Percentiles rank a stretch among this genome's conserved stretches.
phyloP scores from a whole-genome alignment of 768 basidiomycete species.

The Lentinula sp. region DNA sequence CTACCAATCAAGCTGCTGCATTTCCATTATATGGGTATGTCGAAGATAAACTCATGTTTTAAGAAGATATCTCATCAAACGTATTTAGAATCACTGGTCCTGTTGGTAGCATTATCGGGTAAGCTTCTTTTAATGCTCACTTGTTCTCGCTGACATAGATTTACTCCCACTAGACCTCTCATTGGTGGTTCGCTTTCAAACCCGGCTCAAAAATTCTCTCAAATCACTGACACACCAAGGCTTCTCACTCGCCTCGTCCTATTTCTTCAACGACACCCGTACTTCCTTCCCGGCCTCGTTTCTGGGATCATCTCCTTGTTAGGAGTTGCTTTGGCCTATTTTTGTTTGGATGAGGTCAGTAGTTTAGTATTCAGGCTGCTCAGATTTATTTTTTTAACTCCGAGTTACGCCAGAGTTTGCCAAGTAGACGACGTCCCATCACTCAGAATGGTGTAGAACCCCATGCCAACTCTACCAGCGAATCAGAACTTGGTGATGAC shows the following conservation, averaged over 20 bases:
- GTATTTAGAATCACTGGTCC: constrained; percentile 29
- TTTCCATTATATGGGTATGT: constrained; percentile 56
- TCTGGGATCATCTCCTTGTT: constrained; percentile 34
- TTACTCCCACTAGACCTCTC: constrained; percentile 45
- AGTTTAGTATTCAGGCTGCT: not conserved
- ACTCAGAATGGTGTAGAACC: not conserved
- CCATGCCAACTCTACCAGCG: not conserved
- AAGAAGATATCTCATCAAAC: not conserved
- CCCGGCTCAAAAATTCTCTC: constrained; percentile 40
- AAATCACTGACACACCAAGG: constrained; percentile 25
- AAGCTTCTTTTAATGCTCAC: not conserved
- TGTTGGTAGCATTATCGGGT: constrained; percentile 55
- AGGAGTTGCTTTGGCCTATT: constrained; percentile 36
- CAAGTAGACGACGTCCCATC: constrained; percentile 28
- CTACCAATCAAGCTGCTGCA: constrained; percentile 52
- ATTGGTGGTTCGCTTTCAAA: constrained; percentile 58
- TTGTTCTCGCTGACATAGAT: constrained; percentile 24
- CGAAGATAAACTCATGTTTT: constrained; percentile 11
- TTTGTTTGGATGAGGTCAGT: constrained; percentile 52
- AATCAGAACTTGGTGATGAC: not conserved
- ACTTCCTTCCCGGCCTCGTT: constrained; percentile 55
- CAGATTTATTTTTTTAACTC: not conserved
- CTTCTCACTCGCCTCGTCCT: constrained; percentile 6
- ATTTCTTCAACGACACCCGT: constrained; percentile 47
- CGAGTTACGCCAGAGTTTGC: constrained; percentile 33